A percentile compares a stretch with the other conserved stretches of the same genome.
Conservation (phyloP, 2,329 filamentous ascomycete genomes). For the Fusarium sublunatum region DNA sequence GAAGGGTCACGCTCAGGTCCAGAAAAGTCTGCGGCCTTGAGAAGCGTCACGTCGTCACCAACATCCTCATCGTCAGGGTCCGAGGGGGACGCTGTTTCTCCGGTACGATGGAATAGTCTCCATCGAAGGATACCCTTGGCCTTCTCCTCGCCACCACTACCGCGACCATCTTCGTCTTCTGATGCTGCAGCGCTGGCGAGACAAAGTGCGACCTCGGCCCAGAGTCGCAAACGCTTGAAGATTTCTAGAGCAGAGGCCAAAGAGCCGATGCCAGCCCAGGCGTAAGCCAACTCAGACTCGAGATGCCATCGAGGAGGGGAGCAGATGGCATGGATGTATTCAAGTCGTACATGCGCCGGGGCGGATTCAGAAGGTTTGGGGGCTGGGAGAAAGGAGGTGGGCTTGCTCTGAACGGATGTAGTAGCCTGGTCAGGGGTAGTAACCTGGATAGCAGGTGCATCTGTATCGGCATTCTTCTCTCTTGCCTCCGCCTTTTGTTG, state of each 20-base stretch:
- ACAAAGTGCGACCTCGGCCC: constrained; percentile 94
- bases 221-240: constrained; percentile 91
- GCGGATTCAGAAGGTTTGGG: constrained; percentile 82
- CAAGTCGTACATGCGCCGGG: constrained; percentile 77
- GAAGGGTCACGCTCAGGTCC: constrained; percentile 76
- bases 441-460: constrained; percentile 60
- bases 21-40: constrained; percentile 63
- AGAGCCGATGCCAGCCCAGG: constrained; percentile 92
- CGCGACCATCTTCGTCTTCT: constrained; percentile 67
- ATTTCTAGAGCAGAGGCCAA: constrained; percentile 92
- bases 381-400: constrained; percentile 84
- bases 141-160: constrained; percentile 77
- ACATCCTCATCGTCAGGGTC: constrained; percentile 64
- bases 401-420: constrained; percentile 52
- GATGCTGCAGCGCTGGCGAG: constrained; percentile 72
- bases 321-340: constrained; percentile 84
- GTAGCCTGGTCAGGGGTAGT: constrained; percentile 52
- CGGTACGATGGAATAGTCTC: constrained; percentile 78
- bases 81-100: constrained; percentile 46
- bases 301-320: constrained; percentile 93
- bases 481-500: constrained; percentile 44
- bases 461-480: constrained; percentile 44
- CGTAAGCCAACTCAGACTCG: constrained; percentile 89
- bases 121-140: constrained; percentile 80
- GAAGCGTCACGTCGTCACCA: constrained; percentile 62